phyloP scores from a whole-genome alignment of 306 rosid genomes.

The Parietaria judaica region DNA sequence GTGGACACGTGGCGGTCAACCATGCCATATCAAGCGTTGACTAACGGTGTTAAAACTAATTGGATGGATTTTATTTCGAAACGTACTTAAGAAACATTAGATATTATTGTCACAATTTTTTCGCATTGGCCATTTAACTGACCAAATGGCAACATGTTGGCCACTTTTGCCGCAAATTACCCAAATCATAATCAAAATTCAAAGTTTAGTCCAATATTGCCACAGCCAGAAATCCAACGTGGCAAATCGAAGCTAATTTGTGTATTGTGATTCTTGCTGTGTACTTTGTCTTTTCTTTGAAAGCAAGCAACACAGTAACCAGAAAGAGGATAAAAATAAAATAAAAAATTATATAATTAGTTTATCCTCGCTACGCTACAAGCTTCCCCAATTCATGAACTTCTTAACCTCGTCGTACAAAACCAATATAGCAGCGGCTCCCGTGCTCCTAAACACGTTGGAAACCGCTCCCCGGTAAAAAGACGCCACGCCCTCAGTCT shows the following conservation, averaged over 20 bases:
- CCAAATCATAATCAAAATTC: too few relatives aligned
- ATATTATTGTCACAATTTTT: too few relatives aligned
- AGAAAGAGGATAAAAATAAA: background rate
- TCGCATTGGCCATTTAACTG: too few relatives aligned
- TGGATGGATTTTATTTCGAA: too few relatives aligned
- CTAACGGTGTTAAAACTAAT: too few relatives aligned
- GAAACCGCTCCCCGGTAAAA: slow-evolving; percentile 86
- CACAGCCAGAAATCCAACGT: slow-evolving; percentile 1
- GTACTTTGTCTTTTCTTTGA: background rate
- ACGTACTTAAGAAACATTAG: too few relatives aligned
- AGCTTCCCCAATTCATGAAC: slow-evolving; percentile 62
- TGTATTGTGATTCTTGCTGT: background rate
- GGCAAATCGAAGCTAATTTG: slow-evolving; percentile 15
- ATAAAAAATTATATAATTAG: background rate
- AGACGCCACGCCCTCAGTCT: slow-evolving; percentile 62
- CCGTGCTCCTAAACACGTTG: slow-evolving; percentile 78
- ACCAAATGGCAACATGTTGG: too few relatives aligned
- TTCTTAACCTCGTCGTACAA: slow-evolving; percentile 88
- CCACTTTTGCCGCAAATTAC: too few relatives aligned
- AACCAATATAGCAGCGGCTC: slow-evolving; percentile 89
- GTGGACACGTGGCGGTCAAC: too few relatives aligned
- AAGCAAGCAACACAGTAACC: background rate
- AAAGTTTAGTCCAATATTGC: too few relatives aligned
- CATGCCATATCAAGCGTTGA: too few relatives aligned
- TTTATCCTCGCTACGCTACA: slow-evolving; percentile 20